Conservation (phyloP, 2,329 filamentous ascomycete genomes). For the Orbilia brochopaga region DNA sequence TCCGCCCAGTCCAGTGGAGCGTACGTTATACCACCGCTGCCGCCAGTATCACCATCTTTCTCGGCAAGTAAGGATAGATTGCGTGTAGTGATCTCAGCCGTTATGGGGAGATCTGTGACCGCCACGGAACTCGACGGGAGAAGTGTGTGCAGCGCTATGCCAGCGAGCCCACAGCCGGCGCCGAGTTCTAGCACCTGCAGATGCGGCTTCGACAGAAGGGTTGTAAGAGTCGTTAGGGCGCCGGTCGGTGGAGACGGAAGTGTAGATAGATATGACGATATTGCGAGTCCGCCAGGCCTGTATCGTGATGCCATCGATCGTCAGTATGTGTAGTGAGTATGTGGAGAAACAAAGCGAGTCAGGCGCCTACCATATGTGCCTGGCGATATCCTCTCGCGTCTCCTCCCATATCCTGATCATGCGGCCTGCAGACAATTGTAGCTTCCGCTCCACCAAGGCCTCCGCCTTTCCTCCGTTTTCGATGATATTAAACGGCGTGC, state of each 20-base stretch:
- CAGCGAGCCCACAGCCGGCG: slow-evolving; percentile 71
- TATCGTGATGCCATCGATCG: too few species aligned
- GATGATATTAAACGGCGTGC: slow-evolving; percentile 47
- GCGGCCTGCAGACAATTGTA: slow-evolving; percentile 59
- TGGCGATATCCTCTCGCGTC: slow-evolving; percentile 73
- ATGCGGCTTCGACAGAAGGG: slow-evolving; percentile 47
- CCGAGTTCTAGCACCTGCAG: slow-evolving; percentile 69
- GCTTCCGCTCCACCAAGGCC: slow-evolving; percentile 65
- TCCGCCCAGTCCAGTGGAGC: slow-evolving; percentile 70
- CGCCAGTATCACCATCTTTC: slow-evolving; percentile 46
- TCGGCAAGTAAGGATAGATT: slow-evolving; percentile 61
- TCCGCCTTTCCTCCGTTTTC: slow-evolving; percentile 58
- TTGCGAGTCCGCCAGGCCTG: slow-evolving; percentile 58
- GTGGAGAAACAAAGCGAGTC: slow-evolving; percentile 51
- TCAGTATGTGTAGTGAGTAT: slow-evolving; percentile 61
- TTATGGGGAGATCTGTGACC: slow-evolving; percentile 71
- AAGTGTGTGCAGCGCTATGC: slow-evolving; percentile 67
- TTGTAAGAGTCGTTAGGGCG: slow-evolving; percentile 29
- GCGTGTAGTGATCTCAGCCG: slow-evolving; percentile 65
- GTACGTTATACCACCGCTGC: slow-evolving; percentile 43
- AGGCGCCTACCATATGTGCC: slow-evolving; percentile 69
- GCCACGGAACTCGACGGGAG: slow-evolving; percentile 63
- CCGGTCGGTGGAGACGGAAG: slow-evolving; percentile 24
- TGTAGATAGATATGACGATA: slow-evolving; percentile 56
- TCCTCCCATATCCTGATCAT: slow-evolving; percentile 69